A percentile compares a stretch with the other conserved stretches of the same genome.
Evolutionary conservation across 2,329 filamentous ascomycete species (phyloP).

Genomic region (Clonostachys rosea): DNA sequence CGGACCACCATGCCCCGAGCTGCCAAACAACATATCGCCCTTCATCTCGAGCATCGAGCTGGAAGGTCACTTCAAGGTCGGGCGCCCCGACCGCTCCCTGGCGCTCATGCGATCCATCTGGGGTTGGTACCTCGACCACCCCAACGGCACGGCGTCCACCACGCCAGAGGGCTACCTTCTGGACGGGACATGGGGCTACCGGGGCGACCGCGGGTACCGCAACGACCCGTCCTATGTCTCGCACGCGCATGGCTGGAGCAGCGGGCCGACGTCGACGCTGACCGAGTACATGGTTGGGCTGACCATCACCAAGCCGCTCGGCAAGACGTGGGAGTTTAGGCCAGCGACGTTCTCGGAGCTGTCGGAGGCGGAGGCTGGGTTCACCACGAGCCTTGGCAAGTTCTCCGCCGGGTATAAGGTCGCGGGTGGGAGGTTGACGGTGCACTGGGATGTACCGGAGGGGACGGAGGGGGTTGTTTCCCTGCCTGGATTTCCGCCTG

Average conservation of each 20-base stretch:
- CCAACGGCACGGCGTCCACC: conserved; percentile 53
- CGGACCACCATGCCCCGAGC: conserved; percentile 49
- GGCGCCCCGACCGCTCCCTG: conserved; percentile 43
- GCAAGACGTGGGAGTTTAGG: background rate
- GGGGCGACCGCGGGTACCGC: conserved; percentile 43
- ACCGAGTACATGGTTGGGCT: conserved; percentile 37
- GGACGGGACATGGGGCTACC: conserved; percentile 54
- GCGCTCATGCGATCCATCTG: conserved; percentile 50
- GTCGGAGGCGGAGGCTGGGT: background rate
- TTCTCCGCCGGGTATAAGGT: background rate
- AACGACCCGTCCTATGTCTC: conserved; percentile 36
- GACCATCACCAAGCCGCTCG: background rate
- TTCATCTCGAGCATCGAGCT: conserved; percentile 57
- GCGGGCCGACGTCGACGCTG: conserved; percentile 39
- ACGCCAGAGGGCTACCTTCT: conserved; percentile 54
- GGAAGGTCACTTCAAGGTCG: conserved; percentile 46
- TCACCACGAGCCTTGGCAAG: background rate
- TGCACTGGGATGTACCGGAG: background rate
- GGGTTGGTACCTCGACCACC: conserved; percentile 56
- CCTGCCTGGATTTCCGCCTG: background rate
- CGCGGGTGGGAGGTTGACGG: background rate
- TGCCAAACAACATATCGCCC: conserved; percentile 51
- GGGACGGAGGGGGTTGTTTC: background rate
- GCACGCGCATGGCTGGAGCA: conserved; percentile 46
- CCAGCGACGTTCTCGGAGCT: background rate